Base-by-base conservation (phyloP, 2,329 filamentous ascomycete species). In the Fusarium azukiicola region DNA sequence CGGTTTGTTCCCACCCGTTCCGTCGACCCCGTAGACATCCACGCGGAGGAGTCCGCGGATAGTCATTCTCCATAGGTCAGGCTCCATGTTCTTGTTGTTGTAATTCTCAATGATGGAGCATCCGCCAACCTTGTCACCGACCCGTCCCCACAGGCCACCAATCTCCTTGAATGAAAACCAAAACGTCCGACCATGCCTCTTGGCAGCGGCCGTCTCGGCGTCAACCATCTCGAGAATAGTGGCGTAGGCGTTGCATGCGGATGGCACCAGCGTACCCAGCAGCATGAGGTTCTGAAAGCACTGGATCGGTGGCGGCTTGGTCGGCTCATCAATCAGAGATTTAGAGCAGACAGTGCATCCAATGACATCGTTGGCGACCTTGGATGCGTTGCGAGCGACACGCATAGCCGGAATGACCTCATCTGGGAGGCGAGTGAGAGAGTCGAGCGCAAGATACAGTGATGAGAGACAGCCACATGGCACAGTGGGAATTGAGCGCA, bases 211-310 rank as follows among this genome's bases (percentile, higher is more conserved):
- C 0, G 90, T 86, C 79, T 93, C 91, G n/a, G 82, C 82, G 76
- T 94, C 92, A 12, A 94, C 87, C 86, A 92, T 89, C 66, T 86
- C 84, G 17, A 94, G 86, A 63, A 95, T 91, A 40, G 85, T 86
- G 71, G 88, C 88, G 86, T 94, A 94, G 12, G 91, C 91, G 82
- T 93, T 91, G 69, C 90, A 92, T 58, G 92, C 89, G 13, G 91
- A 91, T 3, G 92, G 92, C 6, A 94, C 86, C 42, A 94, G 88
- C 4, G 92, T 90, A 11, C 90, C 91, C 7, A 94, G 86, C 69
- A 93, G 87, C 92, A 94, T 94, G 67, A 91, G 87, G 81, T 90
- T 93, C 82, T 94, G 93, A 75, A 93, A 91, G 42, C 88, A 80
- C 68, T 91, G 89, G 67, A 93, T 88, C 32, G 89, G 87, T 3